Percentiles rank a stretch among this genome's conserved stretches.
phyloP scores from a whole-genome alignment of 1,139 yeast species.

The Suzukiozyma palmioleophila region DNA sequence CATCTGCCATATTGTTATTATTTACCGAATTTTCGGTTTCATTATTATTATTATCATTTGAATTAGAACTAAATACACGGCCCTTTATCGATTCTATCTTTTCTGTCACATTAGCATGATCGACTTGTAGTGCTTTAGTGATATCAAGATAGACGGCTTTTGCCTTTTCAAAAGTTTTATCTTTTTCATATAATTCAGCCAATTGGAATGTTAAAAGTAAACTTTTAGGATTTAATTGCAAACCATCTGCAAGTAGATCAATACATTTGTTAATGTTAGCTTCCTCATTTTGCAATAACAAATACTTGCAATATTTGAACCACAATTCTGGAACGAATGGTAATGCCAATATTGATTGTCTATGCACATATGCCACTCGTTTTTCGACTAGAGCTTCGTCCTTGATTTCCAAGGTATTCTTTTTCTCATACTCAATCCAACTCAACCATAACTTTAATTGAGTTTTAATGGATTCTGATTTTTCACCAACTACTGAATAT shows the following conservation, averaged over 20 bases:
- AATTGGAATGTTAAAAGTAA: slow-evolving; percentile 62
- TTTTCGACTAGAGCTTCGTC: slow-evolving; percentile 44
- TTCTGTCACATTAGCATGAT: slow-evolving; percentile 22
- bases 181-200: slow-evolving; percentile 67
- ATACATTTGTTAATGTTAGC: slow-evolving; percentile 28
- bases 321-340: slow-evolving; percentile 80
- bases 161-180: slow-evolving; percentile 49
- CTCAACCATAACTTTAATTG: slow-evolving; percentile 58
- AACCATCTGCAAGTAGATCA: slow-evolving; percentile 51
- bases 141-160: slow-evolving; percentile 47
- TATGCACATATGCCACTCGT: slow-evolving; percentile 71
- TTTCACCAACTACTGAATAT: slow-evolving; percentile 18
- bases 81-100: slow-evolving; percentile 23
- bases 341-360: slow-evolving; percentile 64
- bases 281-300: slow-evolving; percentile 29
- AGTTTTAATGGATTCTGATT: slow-evolving; percentile 17
- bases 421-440: slow-evolving; percentile 79
- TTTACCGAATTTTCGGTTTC: slow-evolving; percentile 5
- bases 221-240: slow-evolving; percentile 67
- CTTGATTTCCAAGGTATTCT: slow-evolving; percentile 60
- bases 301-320: slow-evolving; percentile 56
- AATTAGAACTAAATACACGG: slow-evolving; percentile 7
- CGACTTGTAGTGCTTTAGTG: slow-evolving; percentile 35
- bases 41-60: slow-evolving; percentile 6
- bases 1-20: slow-evolving; percentile 11